Evolutionary conservation across 768 basidiomycete genomes (phyloP).

Genomic region (Mrakia hoshinonis): DNA sequence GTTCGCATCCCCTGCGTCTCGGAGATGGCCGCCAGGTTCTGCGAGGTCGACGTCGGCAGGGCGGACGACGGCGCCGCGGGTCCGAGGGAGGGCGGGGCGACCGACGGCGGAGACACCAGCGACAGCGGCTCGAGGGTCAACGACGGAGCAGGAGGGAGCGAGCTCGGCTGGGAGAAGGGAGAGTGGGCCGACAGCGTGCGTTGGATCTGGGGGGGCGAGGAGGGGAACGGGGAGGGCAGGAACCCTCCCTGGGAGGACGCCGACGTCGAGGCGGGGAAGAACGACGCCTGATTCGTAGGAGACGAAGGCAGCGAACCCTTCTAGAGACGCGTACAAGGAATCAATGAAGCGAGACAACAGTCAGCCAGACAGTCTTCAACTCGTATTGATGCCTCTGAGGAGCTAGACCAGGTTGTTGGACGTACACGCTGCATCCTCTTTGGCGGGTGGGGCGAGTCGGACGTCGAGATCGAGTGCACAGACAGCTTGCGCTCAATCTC

Average conservation of each 20-base stretch:
- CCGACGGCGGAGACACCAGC: conserved; percentile 2
- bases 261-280: background rate
- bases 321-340: conserved; percentile 2
- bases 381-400: conserved; percentile 29
- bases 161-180: background rate
- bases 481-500: conserved; percentile 72
- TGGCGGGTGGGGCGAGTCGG: background rate
- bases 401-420: conserved; percentile 28
- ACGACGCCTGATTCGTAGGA: background rate
- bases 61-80: background rate
- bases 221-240: background rate
- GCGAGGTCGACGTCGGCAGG: background rate
- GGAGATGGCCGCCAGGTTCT: conserved; percentile 5
- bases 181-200: background rate
- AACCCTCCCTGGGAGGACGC: background rate
- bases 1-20: background rate
- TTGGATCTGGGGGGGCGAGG: background rate
- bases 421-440: background rate
- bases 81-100: background rate
- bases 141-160: background rate
- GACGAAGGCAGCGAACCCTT: conserved; percentile 19
- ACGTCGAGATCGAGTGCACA: conserved; percentile 22
- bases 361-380: too few species aligned
- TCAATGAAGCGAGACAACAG: background rate
- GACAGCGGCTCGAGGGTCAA: background rate